Evolutionary conservation across 148 eudicot species (phyloP).

Genomic region (Polygonum maritimum): DNA sequence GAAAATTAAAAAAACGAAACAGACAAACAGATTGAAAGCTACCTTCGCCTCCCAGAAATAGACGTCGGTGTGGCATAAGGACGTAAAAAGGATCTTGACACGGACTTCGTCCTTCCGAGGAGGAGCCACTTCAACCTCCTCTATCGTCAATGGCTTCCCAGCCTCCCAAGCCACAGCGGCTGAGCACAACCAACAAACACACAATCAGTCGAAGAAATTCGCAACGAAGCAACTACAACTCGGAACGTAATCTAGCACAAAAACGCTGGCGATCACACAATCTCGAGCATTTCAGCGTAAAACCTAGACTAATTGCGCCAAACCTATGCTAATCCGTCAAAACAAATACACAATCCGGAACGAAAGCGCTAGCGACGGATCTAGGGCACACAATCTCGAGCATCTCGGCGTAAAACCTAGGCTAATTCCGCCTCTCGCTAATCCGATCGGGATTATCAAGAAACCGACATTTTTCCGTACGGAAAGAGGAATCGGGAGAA

Average conservation of each 20-base stretch:
- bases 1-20: no score
- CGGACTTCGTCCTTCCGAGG: conserved; percentile 9
- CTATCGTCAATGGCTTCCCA: conserved; percentile 3
- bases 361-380: neutral
- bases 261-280: no score
- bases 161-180: conserved; percentile 4
- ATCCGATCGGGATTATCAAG: no score
- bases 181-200: neutral
- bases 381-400: neutral
- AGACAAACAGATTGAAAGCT: neutral
- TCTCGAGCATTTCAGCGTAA: no score
- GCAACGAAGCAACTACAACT: neutral
- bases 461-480: no score
- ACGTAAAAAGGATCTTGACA: conserved; percentile 1
- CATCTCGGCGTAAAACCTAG: no score
- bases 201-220: neutral
- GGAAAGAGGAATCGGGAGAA: neutral
- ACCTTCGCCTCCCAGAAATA: conserved; percentile 8
- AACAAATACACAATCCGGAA: no score
- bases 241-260: neutral
- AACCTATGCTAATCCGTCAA: no score
- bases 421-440: no score
- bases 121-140: conserved; percentile 4
- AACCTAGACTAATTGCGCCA: no score
- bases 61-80: conserved; percentile 2